phyloP scores from a whole-genome alignment of 2,329 filamentous ascomycete genomes.

The Pseudopithomyces maydicus region DNA sequence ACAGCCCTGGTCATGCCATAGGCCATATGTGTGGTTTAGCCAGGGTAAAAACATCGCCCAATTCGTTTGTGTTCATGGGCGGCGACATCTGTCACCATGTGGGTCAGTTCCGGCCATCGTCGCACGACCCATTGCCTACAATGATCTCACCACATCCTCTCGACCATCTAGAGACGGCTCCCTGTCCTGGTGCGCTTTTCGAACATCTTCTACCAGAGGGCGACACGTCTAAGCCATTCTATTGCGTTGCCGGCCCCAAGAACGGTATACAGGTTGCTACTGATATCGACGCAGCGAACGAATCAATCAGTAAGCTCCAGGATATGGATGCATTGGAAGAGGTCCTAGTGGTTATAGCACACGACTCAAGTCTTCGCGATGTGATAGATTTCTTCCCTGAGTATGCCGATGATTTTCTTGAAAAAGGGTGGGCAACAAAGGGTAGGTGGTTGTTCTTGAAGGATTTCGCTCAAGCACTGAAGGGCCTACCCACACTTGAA shows the following conservation, averaged over 20 bases:
- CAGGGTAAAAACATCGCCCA: slow-evolving; percentile 36
- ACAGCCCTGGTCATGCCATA: slow-evolving; percentile 58
- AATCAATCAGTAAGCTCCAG: not conserved
- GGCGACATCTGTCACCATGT: slow-evolving; percentile 34
- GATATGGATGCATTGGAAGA: not conserved
- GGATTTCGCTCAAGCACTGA: not conserved
- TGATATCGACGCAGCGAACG: not conserved
- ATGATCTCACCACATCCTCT: slow-evolving; percentile 24
- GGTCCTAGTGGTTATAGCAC: not conserved
- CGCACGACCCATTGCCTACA: slow-evolving; percentile 24
- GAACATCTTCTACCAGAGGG: not conserved
- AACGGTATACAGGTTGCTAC: not conserved
- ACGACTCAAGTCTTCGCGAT: not conserved
- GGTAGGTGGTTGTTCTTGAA: not conserved
- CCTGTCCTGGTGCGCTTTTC: not conserved
- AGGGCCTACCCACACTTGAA: not conserved
- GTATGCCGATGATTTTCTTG: not conserved
- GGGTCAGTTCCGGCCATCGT: slow-evolving; percentile 31
- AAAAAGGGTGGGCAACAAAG: not conserved
- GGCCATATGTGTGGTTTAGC: slow-evolving; percentile 59
- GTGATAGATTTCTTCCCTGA: not conserved
- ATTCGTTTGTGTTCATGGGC: slow-evolving; percentile 34
- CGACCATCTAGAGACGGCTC: not conserved
- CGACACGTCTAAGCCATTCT: not conserved
- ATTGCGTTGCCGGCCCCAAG: not conserved